These are phyloP conservation scores for Penicillium flavigenum DNA, from an alignment of 495 filamentous ascomycete genomes.

Conservation along the genomic window DNA sequence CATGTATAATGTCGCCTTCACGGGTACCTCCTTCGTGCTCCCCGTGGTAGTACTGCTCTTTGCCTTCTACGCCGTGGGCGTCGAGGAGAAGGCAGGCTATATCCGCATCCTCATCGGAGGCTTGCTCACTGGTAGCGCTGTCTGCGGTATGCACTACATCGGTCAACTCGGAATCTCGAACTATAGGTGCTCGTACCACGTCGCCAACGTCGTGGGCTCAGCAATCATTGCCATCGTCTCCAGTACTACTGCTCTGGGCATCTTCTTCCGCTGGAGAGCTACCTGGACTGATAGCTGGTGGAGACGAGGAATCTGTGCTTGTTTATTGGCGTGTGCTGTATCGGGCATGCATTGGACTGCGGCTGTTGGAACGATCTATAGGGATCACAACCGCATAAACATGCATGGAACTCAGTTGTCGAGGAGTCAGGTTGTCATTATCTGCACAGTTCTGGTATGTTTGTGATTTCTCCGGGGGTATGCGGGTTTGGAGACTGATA, in stretches of 20 bases:
- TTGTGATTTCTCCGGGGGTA: background rate
- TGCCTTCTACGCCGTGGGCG: conserved; percentile 67
- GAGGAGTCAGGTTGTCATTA: conserved; percentile 58
- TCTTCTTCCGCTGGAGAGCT: conserved; percentile 77
- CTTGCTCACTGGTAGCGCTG: conserved; percentile 64
- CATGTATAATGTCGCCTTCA: conserved; percentile 69
- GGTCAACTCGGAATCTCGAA: conserved; percentile 81
- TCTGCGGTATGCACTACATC: conserved; percentile 90
- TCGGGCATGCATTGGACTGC: conserved; percentile 91
- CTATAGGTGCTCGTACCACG: conserved; percentile 61
- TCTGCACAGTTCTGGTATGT: conserved; percentile 64
- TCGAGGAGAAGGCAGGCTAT: conserved; percentile 54
- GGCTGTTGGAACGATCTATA: conserved; percentile 66
- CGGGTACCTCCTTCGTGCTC: conserved; percentile 75
- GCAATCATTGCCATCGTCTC: conserved; percentile 69
- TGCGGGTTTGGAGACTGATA: conserved; percentile 17
- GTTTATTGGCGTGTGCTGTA: conserved; percentile 68
- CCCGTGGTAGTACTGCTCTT: conserved; percentile 70
- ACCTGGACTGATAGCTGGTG: conserved; percentile 77
- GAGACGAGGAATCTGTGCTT: conserved; percentile 65
- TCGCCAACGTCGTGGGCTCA: conserved; percentile 63
- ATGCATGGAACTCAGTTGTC: conserved; percentile 39
- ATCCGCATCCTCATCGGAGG: conserved; percentile 62
- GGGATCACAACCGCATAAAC: conserved; percentile 34
- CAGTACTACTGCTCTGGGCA: conserved; percentile 61